Percentiles rank a stretch among this genome's conserved stretches.
phyloP scores from a whole-genome alignment of 108 stramenopile species.

The Cyclotella baltica region DNA sequence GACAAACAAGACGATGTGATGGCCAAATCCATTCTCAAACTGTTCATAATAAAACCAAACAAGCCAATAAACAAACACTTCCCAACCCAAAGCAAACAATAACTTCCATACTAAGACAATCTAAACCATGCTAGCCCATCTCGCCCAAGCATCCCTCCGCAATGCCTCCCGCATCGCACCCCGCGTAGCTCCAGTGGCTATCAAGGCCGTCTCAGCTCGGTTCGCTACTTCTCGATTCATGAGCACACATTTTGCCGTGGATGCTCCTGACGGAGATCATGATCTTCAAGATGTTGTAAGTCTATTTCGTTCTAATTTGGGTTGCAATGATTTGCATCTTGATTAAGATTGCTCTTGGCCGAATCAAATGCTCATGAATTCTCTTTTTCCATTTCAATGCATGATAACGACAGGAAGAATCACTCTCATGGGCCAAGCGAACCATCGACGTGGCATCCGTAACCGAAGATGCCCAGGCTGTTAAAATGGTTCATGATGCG shows the following conservation, averaged over 20 bases:
- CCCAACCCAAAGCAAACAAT: background rate
- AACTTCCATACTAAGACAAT: background rate
- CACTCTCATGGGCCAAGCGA: constrained; percentile 23
- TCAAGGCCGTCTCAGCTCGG: constrained; percentile 11
- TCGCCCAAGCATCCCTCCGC: constrained; percentile 10
- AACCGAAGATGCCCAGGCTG: constrained; percentile 33
- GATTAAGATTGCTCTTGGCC: too few species aligned
- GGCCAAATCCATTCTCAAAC: background rate
- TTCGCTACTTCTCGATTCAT: constrained; percentile 5
- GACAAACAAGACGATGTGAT: too few species aligned
- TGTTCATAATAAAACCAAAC: background rate
- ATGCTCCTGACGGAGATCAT: constrained; percentile 32
- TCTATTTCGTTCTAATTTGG: background rate
- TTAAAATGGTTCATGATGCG: constrained; percentile 40
- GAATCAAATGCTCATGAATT: too few species aligned
- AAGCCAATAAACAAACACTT: background rate
- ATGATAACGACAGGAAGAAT: constrained; percentile 26
- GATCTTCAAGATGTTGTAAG: constrained; percentile 34
- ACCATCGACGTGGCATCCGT: constrained; percentile 34
- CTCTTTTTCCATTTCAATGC: background rate
- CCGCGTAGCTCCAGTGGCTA: background rate
- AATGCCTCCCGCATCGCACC: background rate
- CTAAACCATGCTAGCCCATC: constrained; percentile 9
- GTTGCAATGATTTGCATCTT: background rate
- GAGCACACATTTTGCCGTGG: constrained; percentile 23